phyloP scores from a whole-genome alignment of 202 grass and related monocot species.

The Digitaria exilis region DNA sequence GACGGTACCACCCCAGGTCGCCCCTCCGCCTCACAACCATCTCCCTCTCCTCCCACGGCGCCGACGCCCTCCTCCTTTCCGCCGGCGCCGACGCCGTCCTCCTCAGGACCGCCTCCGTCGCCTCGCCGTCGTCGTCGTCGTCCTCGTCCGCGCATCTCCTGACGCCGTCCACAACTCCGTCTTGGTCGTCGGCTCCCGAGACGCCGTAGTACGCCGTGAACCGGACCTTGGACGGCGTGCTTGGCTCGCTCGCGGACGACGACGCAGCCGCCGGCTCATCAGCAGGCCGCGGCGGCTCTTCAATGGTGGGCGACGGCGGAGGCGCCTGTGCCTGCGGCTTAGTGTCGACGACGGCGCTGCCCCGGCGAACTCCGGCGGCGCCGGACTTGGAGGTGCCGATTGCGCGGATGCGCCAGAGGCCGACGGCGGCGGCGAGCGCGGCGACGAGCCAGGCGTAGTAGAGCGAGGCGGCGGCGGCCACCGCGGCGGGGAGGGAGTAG shows the following conservation, averaged over 20 bases:
- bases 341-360: neutral
- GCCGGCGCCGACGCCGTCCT: slow-evolving; percentile 22
- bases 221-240: slow-evolving; percentile 60
- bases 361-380: neutral
- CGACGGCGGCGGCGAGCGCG: slow-evolving; percentile 62
- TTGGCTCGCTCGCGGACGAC: slow-evolving; percentile 27
- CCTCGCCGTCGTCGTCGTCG: neutral
- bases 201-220: slow-evolving; percentile 76
- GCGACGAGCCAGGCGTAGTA: slow-evolving; percentile 62
- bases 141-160: slow-evolving; percentile 16
- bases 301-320: neutral
- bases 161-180: slow-evolving; percentile 21
- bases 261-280: neutral
- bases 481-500: slow-evolving; percentile 54
- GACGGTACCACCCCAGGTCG: slow-evolving; percentile 77
- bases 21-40: slow-evolving; percentile 38
- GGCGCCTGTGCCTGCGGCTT: neutral
- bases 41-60: slow-evolving; percentile 54
- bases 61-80: neutral
- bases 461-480: slow-evolving; percentile 44
- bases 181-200: neutral
- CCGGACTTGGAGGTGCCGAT: neutral
- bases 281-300: neutral
- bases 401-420: slow-evolving; percentile 71
- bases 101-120: slow-evolving; percentile 5